These are phyloP conservation scores for Boletus insuetus DNA, from an alignment of 768 basidiomycete genomes.

Conservation along the genomic window DNA sequence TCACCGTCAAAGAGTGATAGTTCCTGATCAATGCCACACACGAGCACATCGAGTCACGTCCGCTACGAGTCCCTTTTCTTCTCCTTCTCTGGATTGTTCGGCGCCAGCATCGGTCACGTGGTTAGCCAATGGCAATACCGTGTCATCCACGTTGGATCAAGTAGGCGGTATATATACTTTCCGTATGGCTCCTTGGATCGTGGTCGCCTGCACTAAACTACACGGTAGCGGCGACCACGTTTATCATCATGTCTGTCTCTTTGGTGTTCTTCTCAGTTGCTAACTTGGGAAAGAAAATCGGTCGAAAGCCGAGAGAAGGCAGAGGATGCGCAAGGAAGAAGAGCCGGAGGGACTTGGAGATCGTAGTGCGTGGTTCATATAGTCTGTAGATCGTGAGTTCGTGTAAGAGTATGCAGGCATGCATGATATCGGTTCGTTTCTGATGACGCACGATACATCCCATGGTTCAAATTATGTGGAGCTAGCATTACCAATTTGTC, in stretches of 20 bases:
- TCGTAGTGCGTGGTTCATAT: slow-evolving; percentile 52
- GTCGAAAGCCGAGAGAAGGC: slow-evolving; percentile 24
- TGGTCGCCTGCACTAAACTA: neutral
- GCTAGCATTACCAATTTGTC: too few species aligned
- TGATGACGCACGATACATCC: too few species aligned
- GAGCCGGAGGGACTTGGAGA: slow-evolving; percentile 47
- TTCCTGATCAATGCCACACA: slow-evolving; percentile 6
- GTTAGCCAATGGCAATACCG: too few species aligned
- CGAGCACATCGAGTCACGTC: slow-evolving; percentile 33
- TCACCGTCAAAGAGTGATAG: too few species aligned
- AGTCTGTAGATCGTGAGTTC: slow-evolving; percentile 12
- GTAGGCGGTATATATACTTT: too few species aligned
- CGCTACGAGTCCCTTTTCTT: slow-evolving; percentile 60
- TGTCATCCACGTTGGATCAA: too few species aligned
- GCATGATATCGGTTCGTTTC: too few species aligned
- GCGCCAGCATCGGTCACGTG: too few species aligned
- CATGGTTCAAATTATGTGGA: neutral
- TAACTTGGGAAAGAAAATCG: neutral
- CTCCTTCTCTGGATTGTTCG: slow-evolving; percentile 45
- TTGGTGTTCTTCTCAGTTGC: neutral
- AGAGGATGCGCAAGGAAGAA: slow-evolving; percentile 27
- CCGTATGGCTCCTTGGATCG: too few species aligned
- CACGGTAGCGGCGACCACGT: neutral
- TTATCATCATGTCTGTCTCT: neutral
- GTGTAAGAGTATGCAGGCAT: neutral